Conservation (phyloP, 2,329 filamentous ascomycete species). For the Cladosporium cucumerinum region DNA sequence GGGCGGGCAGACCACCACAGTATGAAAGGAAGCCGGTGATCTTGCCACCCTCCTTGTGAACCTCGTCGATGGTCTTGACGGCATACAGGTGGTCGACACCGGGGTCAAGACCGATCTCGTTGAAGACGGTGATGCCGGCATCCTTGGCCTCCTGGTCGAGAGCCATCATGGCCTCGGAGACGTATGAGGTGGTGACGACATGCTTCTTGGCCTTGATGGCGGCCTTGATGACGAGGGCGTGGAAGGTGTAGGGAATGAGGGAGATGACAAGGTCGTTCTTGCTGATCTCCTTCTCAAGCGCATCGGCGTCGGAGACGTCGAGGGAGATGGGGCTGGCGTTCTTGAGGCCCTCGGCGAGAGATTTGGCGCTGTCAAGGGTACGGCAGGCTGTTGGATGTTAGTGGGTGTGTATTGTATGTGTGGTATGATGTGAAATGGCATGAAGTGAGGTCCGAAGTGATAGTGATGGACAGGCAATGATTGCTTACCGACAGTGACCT, state of each 20-base stretch:
- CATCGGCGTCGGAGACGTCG: constrained; percentile 72
- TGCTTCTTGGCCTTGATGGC: constrained; percentile 93
- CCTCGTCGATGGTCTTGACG: constrained; percentile 80
- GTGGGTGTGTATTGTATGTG: neutral
- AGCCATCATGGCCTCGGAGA: constrained; percentile 88
- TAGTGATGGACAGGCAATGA: neutral
- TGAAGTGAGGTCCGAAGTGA: neutral
- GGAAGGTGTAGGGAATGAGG: constrained; percentile 88
- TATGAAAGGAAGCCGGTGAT: constrained; percentile 77
- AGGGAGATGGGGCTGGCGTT: constrained; percentile 74
- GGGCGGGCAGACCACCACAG: constrained; percentile 70
- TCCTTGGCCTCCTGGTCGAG: constrained; percentile 79
- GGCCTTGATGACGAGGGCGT: constrained; percentile 84
- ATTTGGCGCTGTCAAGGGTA: constrained; percentile 72
- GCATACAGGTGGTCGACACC: constrained; percentile 76
- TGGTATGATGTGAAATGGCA: too few species aligned
- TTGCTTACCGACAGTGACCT: constrained; percentile 54
- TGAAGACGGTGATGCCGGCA: constrained; percentile 94
- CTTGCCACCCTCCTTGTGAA: constrained; percentile 85
- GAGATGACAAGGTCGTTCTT: constrained; percentile 57
- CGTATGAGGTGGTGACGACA: constrained; percentile 92
- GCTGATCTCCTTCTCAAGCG: constrained; percentile 75
- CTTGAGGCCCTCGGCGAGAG: constrained; percentile 68
- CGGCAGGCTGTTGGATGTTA: constrained; percentile 62
- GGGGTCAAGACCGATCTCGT: constrained; percentile 80